Percentiles rank a stretch among this genome's conserved stretches.
phyloP scores from a whole-genome alignment of 1,284 basidiomycete genomes.

The Melampsora occidentalis region DNA sequence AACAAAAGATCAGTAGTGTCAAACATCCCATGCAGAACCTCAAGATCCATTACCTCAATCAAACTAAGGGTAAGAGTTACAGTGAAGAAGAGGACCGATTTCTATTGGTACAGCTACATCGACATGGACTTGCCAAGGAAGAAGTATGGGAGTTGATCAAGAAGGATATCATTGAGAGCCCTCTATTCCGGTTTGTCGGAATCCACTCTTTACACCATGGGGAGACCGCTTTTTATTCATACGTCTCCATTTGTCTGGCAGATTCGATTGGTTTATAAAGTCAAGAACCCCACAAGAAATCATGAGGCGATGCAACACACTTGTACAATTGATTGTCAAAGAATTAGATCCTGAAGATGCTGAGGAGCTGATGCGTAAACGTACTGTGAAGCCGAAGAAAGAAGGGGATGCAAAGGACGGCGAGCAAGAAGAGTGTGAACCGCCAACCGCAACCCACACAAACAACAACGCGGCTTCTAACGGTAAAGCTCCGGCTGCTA shows the following conservation, averaged over 20 bases:
- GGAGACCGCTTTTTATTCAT: background rate
- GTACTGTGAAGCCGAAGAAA: conserved; percentile 32
- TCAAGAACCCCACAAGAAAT: conserved; percentile 87
- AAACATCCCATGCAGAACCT: conserved; percentile 90
- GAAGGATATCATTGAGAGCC: conserved; percentile 90
- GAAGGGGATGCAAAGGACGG: conserved; percentile 25
- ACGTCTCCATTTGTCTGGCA: background rate
- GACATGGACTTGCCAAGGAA: conserved; percentile 87
- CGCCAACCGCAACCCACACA: background rate
- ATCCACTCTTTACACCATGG: background rate
- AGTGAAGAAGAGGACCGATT: conserved; percentile 96
- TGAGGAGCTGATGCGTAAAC: conserved; percentile 41
- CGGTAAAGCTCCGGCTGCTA: conserved; percentile 12
- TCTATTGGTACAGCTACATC: conserved; percentile 80
- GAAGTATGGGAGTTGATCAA: conserved; percentile 95
- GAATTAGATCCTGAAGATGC: conserved; percentile 58
- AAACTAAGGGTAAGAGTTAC: conserved; percentile 86
- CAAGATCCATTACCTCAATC: conserved; percentile 86
- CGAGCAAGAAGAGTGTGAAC: background rate
- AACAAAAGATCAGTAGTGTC: conserved; percentile 75
- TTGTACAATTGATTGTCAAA: conserved; percentile 88
- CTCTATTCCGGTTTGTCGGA: conserved; percentile 69
- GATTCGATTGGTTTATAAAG: conserved; percentile 98
- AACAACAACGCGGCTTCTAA: conserved; percentile 4
- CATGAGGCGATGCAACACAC: conserved; percentile 79